Percentiles rank a stretch among this genome's conserved stretches.
Evolutionary conservation across 2,329 filamentous ascomycete species (phyloP).

Genomic region (Phialophora chinensis): DNA sequence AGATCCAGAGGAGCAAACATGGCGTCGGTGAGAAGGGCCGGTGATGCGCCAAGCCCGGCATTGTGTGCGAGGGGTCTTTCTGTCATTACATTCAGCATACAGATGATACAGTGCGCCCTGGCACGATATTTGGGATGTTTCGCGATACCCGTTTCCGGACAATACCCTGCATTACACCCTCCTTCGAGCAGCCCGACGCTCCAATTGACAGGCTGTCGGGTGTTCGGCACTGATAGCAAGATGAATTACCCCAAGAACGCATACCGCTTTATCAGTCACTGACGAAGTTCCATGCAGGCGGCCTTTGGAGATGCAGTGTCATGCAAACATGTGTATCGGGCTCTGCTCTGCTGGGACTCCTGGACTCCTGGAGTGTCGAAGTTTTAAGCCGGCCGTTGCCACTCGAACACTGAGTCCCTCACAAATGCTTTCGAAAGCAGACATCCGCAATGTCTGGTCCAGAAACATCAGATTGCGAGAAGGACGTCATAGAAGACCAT

Average conservation of each 20-base stretch:
- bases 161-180: slow-evolving; percentile 18
- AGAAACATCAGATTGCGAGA: slow-evolving; percentile 26
- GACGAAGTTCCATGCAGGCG: slow-evolving; percentile 11
- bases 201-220: slow-evolving; percentile 8
- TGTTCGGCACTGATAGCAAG: slow-evolving; percentile 24
- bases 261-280: slow-evolving; percentile 1
- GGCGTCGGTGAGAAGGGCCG: slow-evolving; percentile 11
- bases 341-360: slow-evolving; percentile 1
- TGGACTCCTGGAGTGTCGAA: neutral
- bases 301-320: slow-evolving; percentile 14
- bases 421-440: slow-evolving; percentile 8
- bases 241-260: slow-evolving; percentile 15
- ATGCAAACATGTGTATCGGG: slow-evolving; percentile 2
- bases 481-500: slow-evolving; percentile 25
- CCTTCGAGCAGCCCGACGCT: neutral
- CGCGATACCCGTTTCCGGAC: neutral
- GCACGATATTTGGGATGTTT: too few species aligned
- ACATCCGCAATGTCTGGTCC: slow-evolving; percentile 29
- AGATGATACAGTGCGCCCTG: neutral
- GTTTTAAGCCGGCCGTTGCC: neutral
- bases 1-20: neutral
- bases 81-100: slow-evolving; percentile 20
- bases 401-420: neutral
- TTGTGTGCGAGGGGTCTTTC: slow-evolving; percentile 5
- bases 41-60: slow-evolving; percentile 19